phyloP scores from a whole-genome alignment of 1,284 basidiomycete genomes.

The Trichosporon sp. region DNA sequence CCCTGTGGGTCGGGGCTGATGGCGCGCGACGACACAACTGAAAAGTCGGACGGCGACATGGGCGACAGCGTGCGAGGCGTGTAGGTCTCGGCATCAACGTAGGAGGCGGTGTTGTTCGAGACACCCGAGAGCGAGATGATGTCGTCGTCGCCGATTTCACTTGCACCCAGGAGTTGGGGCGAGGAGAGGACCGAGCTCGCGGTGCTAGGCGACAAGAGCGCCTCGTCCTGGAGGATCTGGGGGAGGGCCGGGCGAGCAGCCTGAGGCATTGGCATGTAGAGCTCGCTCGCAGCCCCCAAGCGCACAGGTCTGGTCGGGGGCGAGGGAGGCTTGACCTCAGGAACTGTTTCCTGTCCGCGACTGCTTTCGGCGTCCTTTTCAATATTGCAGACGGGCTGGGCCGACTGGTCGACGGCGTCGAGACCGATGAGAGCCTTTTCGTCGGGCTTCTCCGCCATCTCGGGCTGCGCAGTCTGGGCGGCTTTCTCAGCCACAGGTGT shows the following conservation, averaged over 20 bases:
- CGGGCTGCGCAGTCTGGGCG: neutral
- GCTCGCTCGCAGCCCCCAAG: neutral
- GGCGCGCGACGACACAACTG: neutral
- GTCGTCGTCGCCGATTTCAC: conserved; percentile 12
- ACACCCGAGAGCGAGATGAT: conserved; percentile 14
- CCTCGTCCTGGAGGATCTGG: neutral
- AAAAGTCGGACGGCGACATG: neutral
- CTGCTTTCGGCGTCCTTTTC: neutral
- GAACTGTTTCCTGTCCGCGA: neutral
- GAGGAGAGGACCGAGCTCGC: conserved; percentile 7
- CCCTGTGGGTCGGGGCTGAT: conserved; percentile 1
- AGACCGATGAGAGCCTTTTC: neutral
- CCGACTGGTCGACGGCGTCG: too few species aligned
- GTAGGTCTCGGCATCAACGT: conserved; percentile 21
- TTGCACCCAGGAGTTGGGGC: neutral
- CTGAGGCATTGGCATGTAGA: neutral
- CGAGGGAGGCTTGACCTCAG: neutral
- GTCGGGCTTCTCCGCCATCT: neutral
- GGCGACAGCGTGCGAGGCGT: conserved; percentile 13
- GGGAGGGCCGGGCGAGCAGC: neutral
- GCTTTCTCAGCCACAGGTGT: neutral
- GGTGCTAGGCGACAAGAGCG: neutral
- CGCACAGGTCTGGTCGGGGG: neutral
- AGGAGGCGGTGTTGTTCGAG: conserved; percentile 7
- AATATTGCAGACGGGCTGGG: too few species aligned